Evolutionary conservation across 306 rosid species (phyloP).

Genomic region (Vigna trinervia): DNA sequence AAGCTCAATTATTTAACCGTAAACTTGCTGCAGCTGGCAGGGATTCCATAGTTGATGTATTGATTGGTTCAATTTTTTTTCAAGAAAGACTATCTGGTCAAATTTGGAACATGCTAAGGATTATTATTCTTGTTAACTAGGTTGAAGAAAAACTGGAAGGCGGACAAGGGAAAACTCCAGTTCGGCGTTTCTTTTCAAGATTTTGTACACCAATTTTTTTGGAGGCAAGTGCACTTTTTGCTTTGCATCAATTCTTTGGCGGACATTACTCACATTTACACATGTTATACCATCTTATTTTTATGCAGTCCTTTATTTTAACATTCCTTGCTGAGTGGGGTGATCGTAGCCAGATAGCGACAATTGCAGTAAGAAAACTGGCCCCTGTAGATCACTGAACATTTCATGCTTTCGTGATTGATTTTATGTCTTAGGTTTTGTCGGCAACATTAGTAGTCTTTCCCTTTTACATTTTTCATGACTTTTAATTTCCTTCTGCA

Average conservation of each 20-base stretch:
- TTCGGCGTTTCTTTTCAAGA: conserved; percentile 87
- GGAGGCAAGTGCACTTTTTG: conserved; percentile 64
- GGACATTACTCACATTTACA: conserved; percentile 28
- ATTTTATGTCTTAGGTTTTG: conserved; percentile 27
- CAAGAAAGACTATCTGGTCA: not conserved
- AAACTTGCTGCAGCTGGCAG: conserved; percentile 14
- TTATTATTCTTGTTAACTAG: conserved; percentile 50
- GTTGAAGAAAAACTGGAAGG: conserved; percentile 96
- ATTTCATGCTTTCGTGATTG: conserved; percentile 22
- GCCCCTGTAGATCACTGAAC: not conserved
- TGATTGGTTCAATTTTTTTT: conserved; percentile 14
- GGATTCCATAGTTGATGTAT: conserved; percentile 26
- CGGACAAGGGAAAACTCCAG: conserved; percentile 88
- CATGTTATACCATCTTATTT: conserved; percentile 19
- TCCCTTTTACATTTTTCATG: conserved; percentile 15
- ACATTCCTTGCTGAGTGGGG: conserved; percentile 99
- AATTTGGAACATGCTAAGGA: conserved; percentile 41
- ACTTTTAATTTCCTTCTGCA: conserved; percentile 45
- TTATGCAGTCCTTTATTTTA: conserved; percentile 82
- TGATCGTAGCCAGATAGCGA: conserved; percentile 99
- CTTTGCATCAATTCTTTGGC: conserved; percentile 21
- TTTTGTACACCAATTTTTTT: conserved; percentile 96
- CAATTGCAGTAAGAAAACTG: conserved; percentile 84
- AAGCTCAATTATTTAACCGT: conserved; percentile 24
- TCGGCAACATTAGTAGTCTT: not conserved